Evolutionary conservation across 768 basidiomycete species (phyloP), one percentile per base, ranked within the genome.

Genomic region (Auricularia sp.): DNA sequence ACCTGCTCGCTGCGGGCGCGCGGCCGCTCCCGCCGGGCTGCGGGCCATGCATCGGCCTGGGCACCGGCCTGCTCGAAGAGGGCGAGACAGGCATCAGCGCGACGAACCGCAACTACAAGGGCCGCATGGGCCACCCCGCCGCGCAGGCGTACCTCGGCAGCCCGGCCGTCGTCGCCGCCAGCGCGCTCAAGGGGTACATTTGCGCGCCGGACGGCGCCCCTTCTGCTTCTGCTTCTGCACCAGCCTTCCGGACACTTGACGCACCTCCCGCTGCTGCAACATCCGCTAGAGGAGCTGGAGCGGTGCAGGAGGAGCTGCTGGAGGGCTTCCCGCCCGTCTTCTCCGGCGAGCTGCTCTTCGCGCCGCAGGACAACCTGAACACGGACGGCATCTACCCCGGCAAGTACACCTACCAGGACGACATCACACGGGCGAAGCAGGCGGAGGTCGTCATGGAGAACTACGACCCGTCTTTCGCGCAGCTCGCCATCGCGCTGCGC

Each of bases 391-490:
- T 99, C 71, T 99, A 99, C 77, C 97, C 97, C 0, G 96, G 96
- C 21, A 98, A 97, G 75, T 98, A 97, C 76, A 99, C 96, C 5
- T 99, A 99, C 75, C 94, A 97, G 76, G 97, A 99, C 73, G 97
- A 98, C 71, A 97, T 99, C 74, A 98, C 96, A 1, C 92, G 93
- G 42, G 88, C 87, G 66, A 84, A 87, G 35, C 97, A 98, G 74
- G 95, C 93, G 2, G 85, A 97, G 70, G 90, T 98, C 23, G 96
- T 98, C 47, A 98, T 98, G 95, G 96, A 99, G 78, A 99, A 98
- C 78, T 98, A 99, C 75, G 96, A 99, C 71, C 87, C 92, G 0
- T 75, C 80, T 0, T 98, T 98, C 73, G 90, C 96, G 12, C 62
- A 78, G 1, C 83, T 84, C 62, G 87, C 91, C 43, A 82, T 84